Conservation (phyloP, 768 basidiomycete species). For the Gelatoporia subvermispora region DNA sequence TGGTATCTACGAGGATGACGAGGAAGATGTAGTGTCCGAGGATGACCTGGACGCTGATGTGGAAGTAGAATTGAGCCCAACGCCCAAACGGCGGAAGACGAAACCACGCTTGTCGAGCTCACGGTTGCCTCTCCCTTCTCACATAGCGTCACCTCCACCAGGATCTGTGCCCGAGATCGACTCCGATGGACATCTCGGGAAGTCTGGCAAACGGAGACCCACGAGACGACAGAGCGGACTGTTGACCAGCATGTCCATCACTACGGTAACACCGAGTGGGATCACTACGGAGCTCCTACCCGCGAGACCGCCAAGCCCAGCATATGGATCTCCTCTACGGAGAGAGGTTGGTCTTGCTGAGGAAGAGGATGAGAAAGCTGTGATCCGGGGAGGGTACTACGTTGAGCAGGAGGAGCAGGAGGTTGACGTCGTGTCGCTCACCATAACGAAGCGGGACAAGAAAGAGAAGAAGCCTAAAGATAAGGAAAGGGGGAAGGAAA, state of each 20-base stretch:
- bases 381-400: slow-evolving; percentile 13
- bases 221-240: slow-evolving; percentile 49
- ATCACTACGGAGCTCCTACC: slow-evolving; percentile 33
- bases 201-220: slow-evolving; percentile 29
- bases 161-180: slow-evolving; percentile 21
- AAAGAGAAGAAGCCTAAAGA: slow-evolving; percentile 43
- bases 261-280: slow-evolving; percentile 20
- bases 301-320: slow-evolving; percentile 61
- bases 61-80: slow-evolving; percentile 31
- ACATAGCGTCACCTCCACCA: slow-evolving; percentile 38
- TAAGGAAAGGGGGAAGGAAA: slow-evolving; percentile 18
- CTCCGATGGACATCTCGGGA: slow-evolving; percentile 27
- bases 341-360: slow-evolving; percentile 52
- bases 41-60: slow-evolving; percentile 31
- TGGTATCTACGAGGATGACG: slow-evolving; percentile 65
- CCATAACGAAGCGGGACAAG: slow-evolving; percentile 43
- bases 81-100: slow-evolving; percentile 33
- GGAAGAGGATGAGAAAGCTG: slow-evolving; percentile 50
- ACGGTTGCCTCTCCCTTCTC: slow-evolving; percentile 41
- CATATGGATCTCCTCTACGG: slow-evolving; percentile 58
- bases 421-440: slow-evolving; percentile 33
- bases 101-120: slow-evolving; percentile 38
- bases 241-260: slow-evolving; percentile 36
- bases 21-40: slow-evolving; percentile 35
- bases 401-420: slow-evolving; percentile 27